Conservation (phyloP, 2,329 filamentous ascomycete genomes). For the Lachnellula cervina region DNA sequence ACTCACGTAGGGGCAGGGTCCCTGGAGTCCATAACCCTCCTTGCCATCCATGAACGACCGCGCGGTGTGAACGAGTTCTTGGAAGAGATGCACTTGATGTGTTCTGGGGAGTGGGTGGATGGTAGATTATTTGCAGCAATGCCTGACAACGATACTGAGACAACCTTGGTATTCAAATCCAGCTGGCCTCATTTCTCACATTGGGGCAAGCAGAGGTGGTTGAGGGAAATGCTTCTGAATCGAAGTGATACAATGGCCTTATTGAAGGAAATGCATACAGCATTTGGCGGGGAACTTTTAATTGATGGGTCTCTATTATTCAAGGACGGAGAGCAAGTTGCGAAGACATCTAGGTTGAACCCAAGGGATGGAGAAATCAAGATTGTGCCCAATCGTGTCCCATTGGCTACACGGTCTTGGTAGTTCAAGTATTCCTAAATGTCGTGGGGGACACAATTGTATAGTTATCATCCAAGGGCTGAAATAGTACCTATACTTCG, state of each 20-base stretch:
- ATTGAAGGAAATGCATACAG: slow-evolving; percentile 17
- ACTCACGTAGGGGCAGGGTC: slow-evolving; percentile 4
- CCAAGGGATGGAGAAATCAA: slow-evolving; percentile 26
- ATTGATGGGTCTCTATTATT: slow-evolving; percentile 22
- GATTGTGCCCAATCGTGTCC: slow-evolving; percentile 12
- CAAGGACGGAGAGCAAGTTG: slow-evolving; percentile 12
- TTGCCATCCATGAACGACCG: slow-evolving; percentile 24
- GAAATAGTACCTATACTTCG: too few relatives aligned
- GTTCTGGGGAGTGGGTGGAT: slow-evolving; percentile 22
- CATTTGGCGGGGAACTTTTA: slow-evolving; percentile 23
- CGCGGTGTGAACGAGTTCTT: slow-evolving; percentile 24
- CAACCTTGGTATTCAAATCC: slow-evolving; percentile 22
- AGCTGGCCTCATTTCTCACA: slow-evolving; percentile 28
- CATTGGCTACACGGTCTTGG: too few relatives aligned
- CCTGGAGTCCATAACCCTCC: slow-evolving; percentile 22
- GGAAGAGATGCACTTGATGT: slow-evolving; percentile 22
- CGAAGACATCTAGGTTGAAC: slow-evolving; percentile 13
- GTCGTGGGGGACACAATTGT: too few relatives aligned
- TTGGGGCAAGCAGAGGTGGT: slow-evolving; percentile 30
- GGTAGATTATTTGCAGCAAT: slow-evolving; percentile 21
- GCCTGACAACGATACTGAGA: slow-evolving; percentile 1
- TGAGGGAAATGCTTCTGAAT: slow-evolving; percentile 28
- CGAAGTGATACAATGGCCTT: slow-evolving; percentile 20
- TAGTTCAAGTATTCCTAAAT: too few relatives aligned
- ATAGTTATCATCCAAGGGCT: too few relatives aligned